Conservation (phyloP, 2,329 filamentous ascomycete species). For the Neocucurbitaria cava region DNA sequence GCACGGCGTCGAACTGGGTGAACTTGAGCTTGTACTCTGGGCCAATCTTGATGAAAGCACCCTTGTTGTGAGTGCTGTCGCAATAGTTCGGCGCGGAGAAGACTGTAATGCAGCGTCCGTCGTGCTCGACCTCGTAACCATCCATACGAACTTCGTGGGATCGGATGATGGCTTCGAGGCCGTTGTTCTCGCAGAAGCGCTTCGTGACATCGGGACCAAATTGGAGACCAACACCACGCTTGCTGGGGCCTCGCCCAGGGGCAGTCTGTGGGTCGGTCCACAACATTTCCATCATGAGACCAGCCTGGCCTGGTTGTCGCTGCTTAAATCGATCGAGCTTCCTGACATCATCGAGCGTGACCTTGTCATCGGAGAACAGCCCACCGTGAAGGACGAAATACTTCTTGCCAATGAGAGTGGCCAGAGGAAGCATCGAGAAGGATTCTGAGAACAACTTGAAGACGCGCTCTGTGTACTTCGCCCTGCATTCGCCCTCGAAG, state of each 20-base stretch:
- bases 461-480: slow-evolving; percentile 93
- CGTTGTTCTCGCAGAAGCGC: slow-evolving; percentile 95
- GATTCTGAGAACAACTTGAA: slow-evolving; percentile 99
- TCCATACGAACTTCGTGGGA: slow-evolving; percentile 99
- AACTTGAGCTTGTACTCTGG: slow-evolving; percentile 90
- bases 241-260: slow-evolving; percentile 89
- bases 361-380: slow-evolving; percentile 92
- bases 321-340: slow-evolving; percentile 91
- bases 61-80: slow-evolving; percentile 97
- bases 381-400: slow-evolving; percentile 94
- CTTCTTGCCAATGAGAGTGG: slow-evolving; percentile 88
- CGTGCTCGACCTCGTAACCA: slow-evolving; percentile 98
- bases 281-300: slow-evolving; percentile 99
- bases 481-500: slow-evolving; percentile 97
- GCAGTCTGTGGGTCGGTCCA: slow-evolving; percentile 95
- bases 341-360: slow-evolving; percentile 90
- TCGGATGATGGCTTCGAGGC: slow-evolving; percentile 91
- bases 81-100: slow-evolving; percentile 98
- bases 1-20: slow-evolving; percentile 94
- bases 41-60: slow-evolving; percentile 96
- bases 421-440: slow-evolving; percentile 91
- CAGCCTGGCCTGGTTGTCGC: slow-evolving; percentile 88
- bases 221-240: slow-evolving; percentile 94
- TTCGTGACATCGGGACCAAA: slow-evolving; percentile 97
- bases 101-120: slow-evolving; percentile 96